A percentile compares a stretch with the other conserved stretches of the same genome.
These are phyloP conservation scores for Vararia minispora DNA, from an alignment of 768 basidiomycete genomes.

Conservation along the genomic window DNA sequence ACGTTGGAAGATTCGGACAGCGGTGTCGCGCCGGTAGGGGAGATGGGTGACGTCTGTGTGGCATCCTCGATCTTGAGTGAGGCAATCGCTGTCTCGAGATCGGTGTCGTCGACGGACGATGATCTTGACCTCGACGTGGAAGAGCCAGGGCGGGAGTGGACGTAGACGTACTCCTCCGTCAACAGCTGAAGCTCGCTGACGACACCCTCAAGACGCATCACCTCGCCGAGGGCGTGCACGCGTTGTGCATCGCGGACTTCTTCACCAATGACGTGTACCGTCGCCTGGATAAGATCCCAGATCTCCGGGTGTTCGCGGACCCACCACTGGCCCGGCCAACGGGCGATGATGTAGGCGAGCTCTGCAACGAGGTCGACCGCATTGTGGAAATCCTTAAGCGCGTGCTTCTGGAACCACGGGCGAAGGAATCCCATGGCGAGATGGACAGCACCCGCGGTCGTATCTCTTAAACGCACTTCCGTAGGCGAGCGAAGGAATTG, in stretches of 20 bases:
- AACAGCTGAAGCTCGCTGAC: constrained; percentile 39
- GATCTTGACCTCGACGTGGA: constrained; percentile 7
- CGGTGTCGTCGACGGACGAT: constrained; percentile 1
- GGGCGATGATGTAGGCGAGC: constrained; percentile 23
- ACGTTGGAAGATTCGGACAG: constrained; percentile 14
- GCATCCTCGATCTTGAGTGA: background rate
- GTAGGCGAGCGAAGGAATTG: constrained; percentile 44
- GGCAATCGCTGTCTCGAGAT: background rate
- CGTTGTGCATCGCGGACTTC: constrained; percentile 44
- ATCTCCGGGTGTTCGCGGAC: constrained; percentile 53
- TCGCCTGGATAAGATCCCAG: constrained; percentile 43
- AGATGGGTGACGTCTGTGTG: constrained; percentile 3
- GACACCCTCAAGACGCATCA: constrained; percentile 35
- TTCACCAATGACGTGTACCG: constrained; percentile 51
- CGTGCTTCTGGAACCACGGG: constrained; percentile 52
- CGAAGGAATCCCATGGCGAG: constrained; percentile 57
- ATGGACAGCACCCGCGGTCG: constrained; percentile 56
- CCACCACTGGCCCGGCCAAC: constrained; percentile 65
- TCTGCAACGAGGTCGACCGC: constrained; percentile 28
- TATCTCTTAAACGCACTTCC: constrained; percentile 51
- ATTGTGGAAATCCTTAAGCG: constrained; percentile 27
- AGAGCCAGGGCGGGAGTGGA: constrained; percentile 15
- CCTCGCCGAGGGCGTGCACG: constrained; percentile 33
- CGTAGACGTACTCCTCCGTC: constrained; percentile 26
- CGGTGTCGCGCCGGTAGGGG: constrained; percentile 11